Evolutionary conservation across 495 filamentous ascomycete genomes (phyloP).

Genomic region (Chaetomium cochliodes): DNA sequence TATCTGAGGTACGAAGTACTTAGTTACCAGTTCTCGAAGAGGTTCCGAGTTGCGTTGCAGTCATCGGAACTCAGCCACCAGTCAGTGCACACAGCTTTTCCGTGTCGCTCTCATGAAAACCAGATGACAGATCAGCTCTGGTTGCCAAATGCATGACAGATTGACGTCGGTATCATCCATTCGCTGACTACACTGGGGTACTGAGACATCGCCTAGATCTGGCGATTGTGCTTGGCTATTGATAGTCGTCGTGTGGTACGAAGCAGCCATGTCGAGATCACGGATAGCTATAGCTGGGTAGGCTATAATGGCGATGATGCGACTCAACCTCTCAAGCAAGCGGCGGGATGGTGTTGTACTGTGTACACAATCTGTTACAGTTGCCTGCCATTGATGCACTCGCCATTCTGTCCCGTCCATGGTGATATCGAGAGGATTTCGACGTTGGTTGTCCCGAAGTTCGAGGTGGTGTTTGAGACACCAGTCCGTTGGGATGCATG

Average conservation of each 20-base stretch:
- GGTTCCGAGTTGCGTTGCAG: background rate
- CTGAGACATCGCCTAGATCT: background rate
- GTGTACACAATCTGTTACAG: background rate
- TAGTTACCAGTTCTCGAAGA: background rate
- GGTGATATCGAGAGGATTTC: background rate
- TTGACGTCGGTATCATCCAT: background rate
- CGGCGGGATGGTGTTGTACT: background rate
- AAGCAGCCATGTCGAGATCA: background rate
- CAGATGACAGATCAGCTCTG: background rate
- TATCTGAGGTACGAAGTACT: too few species aligned
- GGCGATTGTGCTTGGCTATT: background rate
- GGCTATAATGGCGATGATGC: background rate
- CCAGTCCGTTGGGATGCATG: background rate
- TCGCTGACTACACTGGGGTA: background rate
- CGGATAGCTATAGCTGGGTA: background rate
- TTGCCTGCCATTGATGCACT: background rate
- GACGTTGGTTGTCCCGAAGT: background rate
- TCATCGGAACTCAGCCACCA: background rate
- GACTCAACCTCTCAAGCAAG: background rate
- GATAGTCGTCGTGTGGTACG: too few species aligned
- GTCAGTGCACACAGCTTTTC: slow-evolving; percentile 5
- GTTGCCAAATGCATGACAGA: background rate
- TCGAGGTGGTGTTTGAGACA: slow-evolving; percentile 8
- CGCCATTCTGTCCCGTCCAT: background rate
- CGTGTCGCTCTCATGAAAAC: background rate